Percentiles rank a stretch among this genome's conserved stretches.
These are phyloP conservation scores for Sarcodon aspratus DNA, from an alignment of 768 basidiomycete species.

Conservation along the genomic window DNA sequence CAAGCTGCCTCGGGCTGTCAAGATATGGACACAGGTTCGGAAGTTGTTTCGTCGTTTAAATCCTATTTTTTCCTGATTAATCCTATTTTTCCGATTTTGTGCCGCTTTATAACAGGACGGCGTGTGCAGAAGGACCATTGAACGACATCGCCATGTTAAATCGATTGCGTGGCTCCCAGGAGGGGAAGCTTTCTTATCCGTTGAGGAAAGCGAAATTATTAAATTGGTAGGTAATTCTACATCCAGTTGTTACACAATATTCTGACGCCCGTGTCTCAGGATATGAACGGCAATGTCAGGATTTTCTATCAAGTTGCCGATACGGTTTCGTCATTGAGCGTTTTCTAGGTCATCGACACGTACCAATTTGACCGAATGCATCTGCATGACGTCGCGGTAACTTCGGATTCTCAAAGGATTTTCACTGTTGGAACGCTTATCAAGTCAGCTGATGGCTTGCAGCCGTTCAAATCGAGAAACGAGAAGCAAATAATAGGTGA, in stretches of 20 bases:
- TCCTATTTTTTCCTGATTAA: neutral
- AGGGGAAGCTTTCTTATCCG: conserved; percentile 60
- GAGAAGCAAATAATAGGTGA: conserved; percentile 70
- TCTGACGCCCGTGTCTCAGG: conserved; percentile 21
- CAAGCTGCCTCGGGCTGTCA: conserved; percentile 51
- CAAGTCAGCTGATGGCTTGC: conserved; percentile 48
- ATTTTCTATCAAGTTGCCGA: neutral
- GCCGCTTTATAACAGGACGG: conserved; percentile 35
- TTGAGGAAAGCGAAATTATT: conserved; percentile 50
- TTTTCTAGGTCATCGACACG: conserved; percentile 34
- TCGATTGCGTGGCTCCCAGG: conserved; percentile 60
- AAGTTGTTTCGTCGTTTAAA: conserved; percentile 2
- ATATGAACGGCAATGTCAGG: conserved; percentile 46
- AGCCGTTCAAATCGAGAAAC: conserved; percentile 56
- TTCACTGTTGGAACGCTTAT: conserved; percentile 59
- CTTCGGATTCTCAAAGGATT: conserved; percentile 51
- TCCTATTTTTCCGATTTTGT: neutral
- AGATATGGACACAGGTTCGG: conserved; percentile 61
- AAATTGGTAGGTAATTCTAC: conserved; percentile 36
- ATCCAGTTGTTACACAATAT: neutral
- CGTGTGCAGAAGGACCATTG: conserved; percentile 55
- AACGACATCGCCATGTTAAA: conserved; percentile 42
- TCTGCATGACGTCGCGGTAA: conserved; percentile 61
- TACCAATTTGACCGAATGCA: conserved; percentile 53
- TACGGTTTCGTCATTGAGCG: neutral